Evolutionary conservation across 225 moss, liverwort and hornwort species (phyloP).

Genomic region (Sphagnum tenellum): DNA sequence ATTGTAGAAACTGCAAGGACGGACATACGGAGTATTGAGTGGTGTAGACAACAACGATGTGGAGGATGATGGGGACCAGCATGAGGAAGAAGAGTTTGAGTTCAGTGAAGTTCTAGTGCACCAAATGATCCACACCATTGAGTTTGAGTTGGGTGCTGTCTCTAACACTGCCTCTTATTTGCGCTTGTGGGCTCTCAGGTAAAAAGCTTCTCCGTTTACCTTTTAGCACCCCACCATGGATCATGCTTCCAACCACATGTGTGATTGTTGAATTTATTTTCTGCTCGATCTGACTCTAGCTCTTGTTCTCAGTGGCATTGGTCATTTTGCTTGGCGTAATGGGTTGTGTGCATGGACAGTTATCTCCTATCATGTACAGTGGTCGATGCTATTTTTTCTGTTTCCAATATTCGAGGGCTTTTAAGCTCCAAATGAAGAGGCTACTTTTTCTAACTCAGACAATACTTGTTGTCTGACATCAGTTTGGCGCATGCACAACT

Average conservation of each 20-base stretch:
- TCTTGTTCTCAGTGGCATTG: too few species aligned
- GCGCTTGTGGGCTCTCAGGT: slow-evolving; percentile 96
- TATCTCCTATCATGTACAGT: too few species aligned
- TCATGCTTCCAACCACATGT: too few species aligned
- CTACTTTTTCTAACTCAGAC: too few species aligned
- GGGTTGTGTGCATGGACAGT: too few species aligned
- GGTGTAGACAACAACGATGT: slow-evolving; percentile 69
- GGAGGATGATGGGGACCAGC: slow-evolving; percentile 59
- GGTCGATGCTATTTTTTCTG: neutral
- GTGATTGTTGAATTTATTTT: too few species aligned
- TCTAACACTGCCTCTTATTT: slow-evolving; percentile 98
- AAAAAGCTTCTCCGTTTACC: neutral
- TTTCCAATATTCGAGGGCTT: neutral
- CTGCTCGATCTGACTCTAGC: too few species aligned
- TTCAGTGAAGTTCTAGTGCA: slow-evolving; percentile 93
- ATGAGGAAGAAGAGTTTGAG: slow-evolving; percentile 56
- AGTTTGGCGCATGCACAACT: slow-evolving; percentile 95
- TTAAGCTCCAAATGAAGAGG: too few species aligned
- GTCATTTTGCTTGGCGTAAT: slow-evolving; percentile 1
- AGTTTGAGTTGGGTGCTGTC: slow-evolving; percentile 86
- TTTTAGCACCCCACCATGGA: too few species aligned
- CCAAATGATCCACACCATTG: slow-evolving; percentile 97
- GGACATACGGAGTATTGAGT: slow-evolving; percentile 62
- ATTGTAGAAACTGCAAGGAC: slow-evolving; percentile 65
- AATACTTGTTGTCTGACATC: slow-evolving; percentile 7